Percentiles rank a stretch among this genome's conserved stretches.
These are phyloP conservation scores for Clavispora santaluciae DNA, from an alignment of 805 yeast genomes.

Conservation along the genomic window DNA sequence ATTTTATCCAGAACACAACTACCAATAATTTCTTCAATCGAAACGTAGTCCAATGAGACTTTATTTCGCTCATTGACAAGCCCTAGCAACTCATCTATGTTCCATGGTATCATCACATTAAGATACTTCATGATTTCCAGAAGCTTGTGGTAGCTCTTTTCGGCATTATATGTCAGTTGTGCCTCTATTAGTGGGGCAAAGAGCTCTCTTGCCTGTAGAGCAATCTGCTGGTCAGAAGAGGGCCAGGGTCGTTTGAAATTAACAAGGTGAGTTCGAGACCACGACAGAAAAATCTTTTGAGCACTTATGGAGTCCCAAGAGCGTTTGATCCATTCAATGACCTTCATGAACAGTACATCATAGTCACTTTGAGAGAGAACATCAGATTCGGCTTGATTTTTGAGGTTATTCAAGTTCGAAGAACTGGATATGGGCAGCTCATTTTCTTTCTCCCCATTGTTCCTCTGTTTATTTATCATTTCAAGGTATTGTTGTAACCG, in stretches of 20 bases:
- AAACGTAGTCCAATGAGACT: conserved; percentile 43
- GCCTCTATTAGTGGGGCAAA: conserved; percentile 11
- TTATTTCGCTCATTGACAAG: conserved; percentile 42
- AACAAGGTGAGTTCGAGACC: conserved; percentile 34
- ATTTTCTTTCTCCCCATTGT: background rate
- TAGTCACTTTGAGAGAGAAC: conserved; percentile 38
- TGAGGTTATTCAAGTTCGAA: background rate
- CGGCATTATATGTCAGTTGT: conserved; percentile 14
- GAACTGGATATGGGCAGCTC: background rate
- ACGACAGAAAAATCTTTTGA: conserved; percentile 28
- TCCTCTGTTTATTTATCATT: conserved; percentile 29
- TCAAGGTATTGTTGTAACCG: conserved; percentile 53
- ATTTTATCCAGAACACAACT: conserved; percentile 49
- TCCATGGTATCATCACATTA: conserved; percentile 56
- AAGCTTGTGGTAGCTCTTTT: conserved; percentile 38
- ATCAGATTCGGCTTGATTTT: conserved; percentile 11
- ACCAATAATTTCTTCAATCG: conserved; percentile 57
- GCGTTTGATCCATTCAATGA: conserved; percentile 52
- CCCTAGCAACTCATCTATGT: conserved; percentile 48
- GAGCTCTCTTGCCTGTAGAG: conserved; percentile 10
- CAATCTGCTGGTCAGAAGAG: conserved; percentile 9
- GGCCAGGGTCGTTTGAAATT: conserved; percentile 29
- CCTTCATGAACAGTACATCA: conserved; percentile 48
- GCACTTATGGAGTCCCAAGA: conserved; percentile 47
- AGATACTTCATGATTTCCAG: conserved; percentile 41